These are phyloP conservation scores for Lagenidium sp. DNA, from an alignment of 352 stramenopile species.

Conservation along the genomic window DNA sequence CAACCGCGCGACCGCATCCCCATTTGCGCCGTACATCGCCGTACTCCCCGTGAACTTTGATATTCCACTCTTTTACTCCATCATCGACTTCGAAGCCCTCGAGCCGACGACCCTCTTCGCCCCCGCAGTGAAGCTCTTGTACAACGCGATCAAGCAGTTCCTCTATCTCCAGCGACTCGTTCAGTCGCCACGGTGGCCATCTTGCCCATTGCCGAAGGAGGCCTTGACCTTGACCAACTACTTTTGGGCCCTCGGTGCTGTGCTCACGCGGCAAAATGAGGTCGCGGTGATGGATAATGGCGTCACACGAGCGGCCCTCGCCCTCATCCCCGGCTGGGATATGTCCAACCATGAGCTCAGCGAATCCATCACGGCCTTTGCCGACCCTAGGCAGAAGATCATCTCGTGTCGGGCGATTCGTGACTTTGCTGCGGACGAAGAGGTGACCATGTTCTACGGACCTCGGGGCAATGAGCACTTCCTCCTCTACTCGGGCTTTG, in stretches of 20 bases:
- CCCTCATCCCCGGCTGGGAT: conserved; percentile 53
- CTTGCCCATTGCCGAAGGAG: conserved; percentile 15
- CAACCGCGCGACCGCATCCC: conserved; percentile 5
- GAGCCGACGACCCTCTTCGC: conserved; percentile 25
- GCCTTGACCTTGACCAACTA: conserved; percentile 44
- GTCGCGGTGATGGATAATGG: conserved; percentile 15
- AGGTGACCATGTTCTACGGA: conserved; percentile 58
- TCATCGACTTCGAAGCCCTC: conserved; percentile 29
- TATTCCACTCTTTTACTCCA: conserved; percentile 40
- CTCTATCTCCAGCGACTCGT: conserved; percentile 29
- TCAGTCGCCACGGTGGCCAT: conserved; percentile 11
- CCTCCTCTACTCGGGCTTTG: conserved; percentile 50
- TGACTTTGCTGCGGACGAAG: conserved; percentile 20
- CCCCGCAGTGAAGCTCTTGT: conserved; percentile 31
- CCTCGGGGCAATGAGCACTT: conserved; percentile 40
- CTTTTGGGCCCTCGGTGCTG: conserved; percentile 44
- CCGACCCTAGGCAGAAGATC: conserved; percentile 14
- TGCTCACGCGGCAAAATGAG: conserved; percentile 56
- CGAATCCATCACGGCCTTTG: conserved; percentile 31
- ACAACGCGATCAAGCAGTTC: conserved; percentile 59
- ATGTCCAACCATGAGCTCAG: conserved; percentile 52
- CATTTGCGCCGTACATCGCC: conserved; percentile 33
- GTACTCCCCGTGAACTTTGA: conserved; percentile 33
- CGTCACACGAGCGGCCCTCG: conserved; percentile 15
- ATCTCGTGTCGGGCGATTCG: conserved; percentile 35